Evolutionary conservation across 2,329 filamentous ascomycete genomes (phyloP).

Genomic region (Diaporthe citri): DNA sequence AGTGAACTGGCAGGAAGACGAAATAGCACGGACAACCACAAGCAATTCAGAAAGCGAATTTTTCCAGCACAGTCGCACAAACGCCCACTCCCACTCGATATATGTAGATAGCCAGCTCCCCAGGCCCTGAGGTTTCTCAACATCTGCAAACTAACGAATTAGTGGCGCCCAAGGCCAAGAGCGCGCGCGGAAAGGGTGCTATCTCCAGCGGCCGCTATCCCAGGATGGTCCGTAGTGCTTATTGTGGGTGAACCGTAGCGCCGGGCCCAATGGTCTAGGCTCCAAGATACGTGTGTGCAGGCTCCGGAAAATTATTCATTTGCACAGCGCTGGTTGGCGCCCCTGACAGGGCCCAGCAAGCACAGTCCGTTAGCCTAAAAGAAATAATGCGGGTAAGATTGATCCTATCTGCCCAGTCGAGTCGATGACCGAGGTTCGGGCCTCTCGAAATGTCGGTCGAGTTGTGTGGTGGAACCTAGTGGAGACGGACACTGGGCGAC

Average conservation of each 20-base stretch:
- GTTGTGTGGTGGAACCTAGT: neutral
- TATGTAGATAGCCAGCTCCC: neutral
- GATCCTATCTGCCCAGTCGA: neutral
- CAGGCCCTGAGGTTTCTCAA: too few species aligned
- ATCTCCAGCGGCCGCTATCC: neutral
- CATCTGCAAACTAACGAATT: neutral
- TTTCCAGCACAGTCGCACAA: neutral
- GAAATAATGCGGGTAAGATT: neutral
- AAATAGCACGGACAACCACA: neutral
- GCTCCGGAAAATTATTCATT: conserved; percentile 4
- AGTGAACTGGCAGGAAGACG: too few species aligned
- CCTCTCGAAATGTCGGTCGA: neutral
- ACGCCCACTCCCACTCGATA: neutral
- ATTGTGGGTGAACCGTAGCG: conserved; percentile 19
- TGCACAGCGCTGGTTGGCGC: conserved; percentile 5
- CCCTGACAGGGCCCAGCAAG: neutral
- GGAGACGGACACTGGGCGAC: neutral
- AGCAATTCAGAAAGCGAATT: neutral
- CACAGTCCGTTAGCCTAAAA: conserved; percentile 2
- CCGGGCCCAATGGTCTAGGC: neutral
- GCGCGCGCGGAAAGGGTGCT: neutral
- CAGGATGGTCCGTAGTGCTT: conserved; percentile 9
- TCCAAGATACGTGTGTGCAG: neutral
- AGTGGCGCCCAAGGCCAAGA: conserved; percentile 4
- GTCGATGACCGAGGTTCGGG: neutral